phyloP scores from a whole-genome alignment of 176 grass and related monocot species.

The barley (Hordeum vulgare) region MorexV3_pseudomolecules_assembly NC_058522.1:582878985-582879484 shows the following conservation, averaged over 20 bases:
- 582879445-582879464: too few relatives aligned
- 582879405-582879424: too few relatives aligned
- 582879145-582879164: not conserved
- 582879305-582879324: not conserved
- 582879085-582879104: slow-evolving; percentile 2
- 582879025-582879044: not conserved
- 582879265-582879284: not conserved
- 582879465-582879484: not conserved
- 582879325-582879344: not conserved
- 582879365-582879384: too few relatives aligned
- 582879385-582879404: too few relatives aligned
- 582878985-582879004: not conserved
- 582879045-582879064: not conserved
- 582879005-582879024: not conserved
- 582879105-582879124: not conserved
- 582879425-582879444: too few relatives aligned
- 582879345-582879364: not conserved
- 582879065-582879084: not conserved
- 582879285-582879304: not conserved
- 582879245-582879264: not conserved
- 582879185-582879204: not conserved
- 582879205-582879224: not conserved
- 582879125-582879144: not conserved
- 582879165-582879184: not conserved
- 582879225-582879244: not conserved